Conservation (phyloP, 352 stramenopile genomes). For the Phytophthora pini region DNA sequence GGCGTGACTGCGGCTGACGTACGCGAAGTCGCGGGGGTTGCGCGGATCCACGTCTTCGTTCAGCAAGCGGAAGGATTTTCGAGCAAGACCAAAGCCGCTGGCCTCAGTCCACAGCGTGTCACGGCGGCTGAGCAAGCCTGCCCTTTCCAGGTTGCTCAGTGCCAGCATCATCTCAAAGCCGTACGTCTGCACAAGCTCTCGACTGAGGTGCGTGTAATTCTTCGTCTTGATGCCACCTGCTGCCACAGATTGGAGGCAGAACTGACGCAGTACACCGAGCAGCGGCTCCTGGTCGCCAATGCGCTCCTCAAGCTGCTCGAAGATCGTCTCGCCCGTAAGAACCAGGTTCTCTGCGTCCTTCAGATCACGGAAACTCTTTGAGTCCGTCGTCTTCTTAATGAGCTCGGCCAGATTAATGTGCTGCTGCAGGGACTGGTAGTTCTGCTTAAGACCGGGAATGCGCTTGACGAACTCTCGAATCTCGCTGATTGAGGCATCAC, state of each 20-base stretch:
- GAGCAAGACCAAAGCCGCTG: conserved; percentile 84
- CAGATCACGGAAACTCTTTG: conserved; percentile 93
- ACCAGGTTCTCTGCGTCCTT: conserved; percentile 96
- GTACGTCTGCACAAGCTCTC: conserved; percentile 97
- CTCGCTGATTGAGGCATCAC: conserved; percentile 96
- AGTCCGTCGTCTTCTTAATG: conserved; percentile 95
- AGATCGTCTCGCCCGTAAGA: conserved; percentile 95
- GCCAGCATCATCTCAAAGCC: conserved; percentile 95
- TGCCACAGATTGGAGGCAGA: conserved; percentile 95
- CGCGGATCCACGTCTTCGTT: conserved; percentile 94
- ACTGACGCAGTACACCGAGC: conserved; percentile 89
- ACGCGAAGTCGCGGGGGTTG: conserved; percentile 95
- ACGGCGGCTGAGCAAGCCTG: conserved; percentile 89
- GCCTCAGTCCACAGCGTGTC: conserved; percentile 89
- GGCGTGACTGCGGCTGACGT: conserved; percentile 83
- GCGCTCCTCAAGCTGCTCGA: conserved; percentile 96
- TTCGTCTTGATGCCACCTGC: conserved; percentile 94
- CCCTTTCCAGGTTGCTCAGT: conserved; percentile 95
- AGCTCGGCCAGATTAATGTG: conserved; percentile 98
- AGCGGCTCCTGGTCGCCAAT: conserved; percentile 94
- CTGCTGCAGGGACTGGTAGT: conserved; percentile 96
- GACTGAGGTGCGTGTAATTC: conserved; percentile 94
- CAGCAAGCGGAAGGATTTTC: conserved; percentile 95
- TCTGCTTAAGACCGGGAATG: conserved; percentile 94
- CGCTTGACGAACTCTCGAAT: conserved; percentile 99